phyloP scores from a whole-genome alignment of 305 asterid genomes.

The Plantago coronopus region DNA sequence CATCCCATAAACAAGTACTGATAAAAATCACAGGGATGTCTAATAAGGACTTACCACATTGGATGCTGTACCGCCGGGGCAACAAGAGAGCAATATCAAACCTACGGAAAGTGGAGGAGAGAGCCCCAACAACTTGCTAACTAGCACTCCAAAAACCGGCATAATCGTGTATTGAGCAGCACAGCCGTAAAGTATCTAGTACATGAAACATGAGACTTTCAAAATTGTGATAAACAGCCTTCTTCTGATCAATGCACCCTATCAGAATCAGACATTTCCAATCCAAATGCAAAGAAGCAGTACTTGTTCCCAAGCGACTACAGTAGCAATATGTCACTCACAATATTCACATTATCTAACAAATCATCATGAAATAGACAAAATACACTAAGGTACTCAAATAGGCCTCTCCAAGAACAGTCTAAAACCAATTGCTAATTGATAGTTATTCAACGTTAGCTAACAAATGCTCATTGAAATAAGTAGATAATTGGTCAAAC shows the following conservation, averaged over 20 bases:
- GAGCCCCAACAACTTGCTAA: constrained; percentile 74
- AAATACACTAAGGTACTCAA: too few relatives aligned
- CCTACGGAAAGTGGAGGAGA: constrained; percentile 76
- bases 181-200: constrained; percentile 83
- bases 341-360: too few relatives aligned
- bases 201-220: constrained; percentile 19
- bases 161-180: constrained; percentile 77
- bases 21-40: background rate
- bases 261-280: background rate
- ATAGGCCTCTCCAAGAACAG: too few relatives aligned
- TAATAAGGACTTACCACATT: constrained; percentile 61
- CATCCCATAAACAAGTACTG: background rate
- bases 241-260: background rate
- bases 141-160: constrained; percentile 62
- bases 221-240: background rate
- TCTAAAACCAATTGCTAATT: too few relatives aligned
- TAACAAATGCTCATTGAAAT: background rate
- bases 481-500: background rate
- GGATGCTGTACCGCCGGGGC: constrained; percentile 95
- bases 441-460: too few relatives aligned
- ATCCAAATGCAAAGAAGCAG: too few relatives aligned
- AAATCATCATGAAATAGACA: too few relatives aligned
- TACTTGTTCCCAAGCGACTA: too few relatives aligned
- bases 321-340: too few relatives aligned
- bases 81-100: constrained; percentile 73